Evolutionary conservation across 805 yeast species (phyloP).

Genomic region (Ogataea allantospora): DNA sequence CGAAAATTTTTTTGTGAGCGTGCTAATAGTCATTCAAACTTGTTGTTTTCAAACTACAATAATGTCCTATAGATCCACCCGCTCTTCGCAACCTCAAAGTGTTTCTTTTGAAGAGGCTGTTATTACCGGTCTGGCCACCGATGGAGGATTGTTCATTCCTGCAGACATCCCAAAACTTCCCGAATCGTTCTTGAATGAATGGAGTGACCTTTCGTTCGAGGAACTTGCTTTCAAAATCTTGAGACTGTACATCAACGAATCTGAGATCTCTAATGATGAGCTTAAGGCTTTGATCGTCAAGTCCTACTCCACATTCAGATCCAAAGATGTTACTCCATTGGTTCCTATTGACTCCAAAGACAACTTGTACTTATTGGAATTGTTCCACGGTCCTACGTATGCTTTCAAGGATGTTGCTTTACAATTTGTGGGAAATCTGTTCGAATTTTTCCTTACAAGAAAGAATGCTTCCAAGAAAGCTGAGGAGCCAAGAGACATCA

Average conservation of each 20-base stretch:
- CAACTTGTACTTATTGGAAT: constrained; percentile 75
- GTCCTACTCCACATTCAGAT: constrained; percentile 90
- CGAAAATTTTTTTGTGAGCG: constrained; percentile 1
- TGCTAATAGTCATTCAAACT: neutral
- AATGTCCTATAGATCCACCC: constrained; percentile 76
- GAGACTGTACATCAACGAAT: constrained; percentile 69
- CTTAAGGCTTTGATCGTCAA: constrained; percentile 57
- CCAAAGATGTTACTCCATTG: constrained; percentile 85
- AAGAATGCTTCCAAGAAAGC: constrained; percentile 54
- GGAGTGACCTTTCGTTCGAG: constrained; percentile 77
- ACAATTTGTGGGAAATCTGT: constrained; percentile 95
- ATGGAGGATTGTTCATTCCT: constrained; percentile 95
- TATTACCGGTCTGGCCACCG: constrained; percentile 89
- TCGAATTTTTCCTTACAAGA: constrained; percentile 85
- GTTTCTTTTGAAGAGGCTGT: constrained; percentile 78
- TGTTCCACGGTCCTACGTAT: constrained; percentile 98
- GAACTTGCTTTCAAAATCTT: constrained; percentile 86
- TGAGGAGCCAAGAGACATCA: constrained; percentile 60
- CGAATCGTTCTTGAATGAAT: constrained; percentile 52
- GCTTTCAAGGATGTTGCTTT: constrained; percentile 99
- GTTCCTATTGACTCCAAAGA: constrained; percentile 50
- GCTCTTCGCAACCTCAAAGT: constrained; percentile 51
- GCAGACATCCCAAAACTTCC: constrained; percentile 67
- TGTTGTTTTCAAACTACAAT: constrained; percentile 30
- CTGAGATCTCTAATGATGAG: constrained; percentile 73